Base-by-base conservation (phyloP, 2,329 filamentous ascomycete species). In the Diaporthe capsici region DNA sequence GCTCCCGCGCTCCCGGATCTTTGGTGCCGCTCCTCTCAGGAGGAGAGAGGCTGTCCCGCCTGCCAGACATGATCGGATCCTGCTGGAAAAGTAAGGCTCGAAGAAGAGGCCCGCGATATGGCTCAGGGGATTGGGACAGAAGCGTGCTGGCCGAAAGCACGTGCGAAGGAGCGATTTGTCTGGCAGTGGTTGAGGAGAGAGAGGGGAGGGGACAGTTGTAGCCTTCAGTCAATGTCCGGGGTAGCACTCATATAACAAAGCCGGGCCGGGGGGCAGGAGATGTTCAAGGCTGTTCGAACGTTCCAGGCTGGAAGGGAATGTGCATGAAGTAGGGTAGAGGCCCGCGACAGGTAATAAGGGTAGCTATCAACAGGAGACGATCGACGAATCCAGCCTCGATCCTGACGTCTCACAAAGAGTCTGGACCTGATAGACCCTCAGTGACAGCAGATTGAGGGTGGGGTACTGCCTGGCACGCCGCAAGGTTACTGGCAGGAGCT, bases 1-100 rank as follows among this genome's bases (percentile, higher is more conserved):
- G 84, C 75, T 92, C 90, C 81, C 88, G 90, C 58, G 90, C 90
- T 79, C 91, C 91, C 67, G 90, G 87, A 79, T 92, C 90, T 58
- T 87, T 84, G 44, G 85, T 86, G 76, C 83, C 85, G 42, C 80
- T 85, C 77, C 83, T 83, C 72, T 80, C 80, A 9, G 87, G 86
- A 65, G 85, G 84, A 74, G 84, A 81, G 71, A 88, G 80, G 75
- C 82, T 85, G 78, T 83, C 81, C 68, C 84, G 79, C 71, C 82
- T 81, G 75, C 82, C 81, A 53, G 82, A 78, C 80, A 85, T 83
- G 67, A 31, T 75, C 49, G 55, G 60, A 17, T 65, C 31, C 42
- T 39, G 61, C 37, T 42, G 28, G 20, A 15, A 31, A 13, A 44
- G 17, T 47, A 49, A n/a, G 47, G 42, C 25, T 75, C 31, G 15